Evolutionary conservation across 176 grass and related monocot species (phyloP).

Genomic region (Carex parvula): DNA sequence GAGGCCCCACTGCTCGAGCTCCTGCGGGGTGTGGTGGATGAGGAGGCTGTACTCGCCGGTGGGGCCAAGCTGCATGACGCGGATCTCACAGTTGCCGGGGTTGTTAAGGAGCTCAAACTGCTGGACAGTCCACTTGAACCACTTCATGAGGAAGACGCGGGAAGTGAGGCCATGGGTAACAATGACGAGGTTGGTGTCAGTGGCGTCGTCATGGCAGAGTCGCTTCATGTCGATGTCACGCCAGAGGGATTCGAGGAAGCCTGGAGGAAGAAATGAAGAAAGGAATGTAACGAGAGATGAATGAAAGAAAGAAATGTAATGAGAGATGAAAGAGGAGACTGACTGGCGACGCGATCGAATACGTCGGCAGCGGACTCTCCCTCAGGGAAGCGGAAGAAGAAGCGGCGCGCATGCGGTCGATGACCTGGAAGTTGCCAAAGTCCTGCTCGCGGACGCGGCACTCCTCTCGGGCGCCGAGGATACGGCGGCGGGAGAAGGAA

Average conservation of each 20-base stretch:
- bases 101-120: constrained; percentile 96
- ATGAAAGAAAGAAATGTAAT: neutral
- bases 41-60: constrained; percentile 85
- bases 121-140: constrained; percentile 99
- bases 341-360: constrained; percentile 91
- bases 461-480: constrained; percentile 90
- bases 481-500: constrained; percentile 59
- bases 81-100: constrained; percentile 74
- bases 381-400: constrained; percentile 98
- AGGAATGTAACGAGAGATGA: neutral
- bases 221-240: constrained; percentile 87
- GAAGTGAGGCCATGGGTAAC: constrained; percentile 83
- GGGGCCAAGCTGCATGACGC: constrained; percentile 88
- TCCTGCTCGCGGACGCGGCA: constrained; percentile 97
- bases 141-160: constrained; percentile 95
- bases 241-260: constrained; percentile 93
- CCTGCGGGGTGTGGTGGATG: constrained; percentile 77
- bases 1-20: constrained; percentile 74
- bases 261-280: constrained; percentile 16
- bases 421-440: constrained; percentile 98
- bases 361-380: constrained; percentile 96
- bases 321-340: neutral
- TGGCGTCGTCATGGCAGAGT: constrained; percentile 47
- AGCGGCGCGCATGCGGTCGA: constrained; percentile 82
- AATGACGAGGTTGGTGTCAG: constrained; percentile 81